A percentile compares a stretch with the other conserved stretches of the same genome.
These are phyloP conservation scores for Pterocarpus santalinus DNA, from an alignment of 306 rosid species.

Conservation along the genomic window DNA sequence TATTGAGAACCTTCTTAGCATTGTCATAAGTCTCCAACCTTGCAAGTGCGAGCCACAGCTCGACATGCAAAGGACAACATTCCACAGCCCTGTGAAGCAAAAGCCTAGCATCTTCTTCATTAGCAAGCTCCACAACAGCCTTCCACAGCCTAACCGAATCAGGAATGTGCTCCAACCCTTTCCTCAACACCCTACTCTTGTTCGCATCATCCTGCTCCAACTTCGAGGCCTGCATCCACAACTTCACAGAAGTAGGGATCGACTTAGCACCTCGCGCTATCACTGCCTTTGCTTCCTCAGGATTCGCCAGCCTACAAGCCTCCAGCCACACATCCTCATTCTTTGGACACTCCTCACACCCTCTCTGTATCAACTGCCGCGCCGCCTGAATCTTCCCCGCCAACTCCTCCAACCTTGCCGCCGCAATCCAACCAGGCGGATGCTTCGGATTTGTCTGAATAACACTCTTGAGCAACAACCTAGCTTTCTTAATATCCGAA, in stretches of 20 bases:
- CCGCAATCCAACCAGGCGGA: constrained; percentile 94
- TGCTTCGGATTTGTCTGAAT: constrained; percentile 88
- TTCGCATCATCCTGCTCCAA: constrained; percentile 78
- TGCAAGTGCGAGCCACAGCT: constrained; percentile 90
- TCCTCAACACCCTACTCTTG: constrained; percentile 84
- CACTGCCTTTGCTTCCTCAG: constrained; percentile 88
- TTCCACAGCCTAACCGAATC: constrained; percentile 96
- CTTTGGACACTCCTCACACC: constrained; percentile 92
- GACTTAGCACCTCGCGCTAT: constrained; percentile 84
- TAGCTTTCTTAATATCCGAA: constrained; percentile 86
- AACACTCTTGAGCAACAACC: constrained; percentile 86
- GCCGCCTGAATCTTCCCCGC: constrained; percentile 90
- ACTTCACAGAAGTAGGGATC: constrained; percentile 81
- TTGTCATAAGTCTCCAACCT: constrained; percentile 88
- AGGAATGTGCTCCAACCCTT: constrained; percentile 85
- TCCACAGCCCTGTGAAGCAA: constrained; percentile 91
- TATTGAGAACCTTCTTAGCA: constrained; percentile 86
- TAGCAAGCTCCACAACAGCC: constrained; percentile 93
- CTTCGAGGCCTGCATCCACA: constrained; percentile 90
- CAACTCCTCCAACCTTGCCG: constrained; percentile 88
- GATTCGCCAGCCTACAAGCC: constrained; percentile 88
- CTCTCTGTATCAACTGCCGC: constrained; percentile 78
- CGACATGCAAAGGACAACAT: constrained; percentile 91
- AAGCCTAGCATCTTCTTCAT: constrained; percentile 86
- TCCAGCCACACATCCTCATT: constrained; percentile 95